A percentile compares a stretch with the other conserved stretches of the same genome.
Evolutionary conservation across 2,329 filamentous ascomycete genomes (phyloP).

Genomic region (Talaromyces rugulosus): DNA sequence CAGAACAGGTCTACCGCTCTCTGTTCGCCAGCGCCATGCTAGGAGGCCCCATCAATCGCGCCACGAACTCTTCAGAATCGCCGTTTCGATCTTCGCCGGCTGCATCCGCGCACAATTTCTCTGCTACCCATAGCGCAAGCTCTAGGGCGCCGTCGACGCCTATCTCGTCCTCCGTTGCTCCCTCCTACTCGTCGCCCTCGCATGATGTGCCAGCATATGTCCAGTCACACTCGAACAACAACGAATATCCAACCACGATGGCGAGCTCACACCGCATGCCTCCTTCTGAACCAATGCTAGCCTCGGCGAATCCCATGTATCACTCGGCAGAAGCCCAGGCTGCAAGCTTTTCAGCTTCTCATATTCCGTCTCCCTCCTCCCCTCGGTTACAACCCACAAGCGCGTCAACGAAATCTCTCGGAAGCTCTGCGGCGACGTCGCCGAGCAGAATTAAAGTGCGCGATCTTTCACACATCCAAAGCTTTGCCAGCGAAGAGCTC

Average conservation of each 20-base stretch:
- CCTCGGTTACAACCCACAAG: constrained; percentile 44
- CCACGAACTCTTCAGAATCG: constrained; percentile 28
- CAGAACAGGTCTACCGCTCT: constrained; percentile 67
- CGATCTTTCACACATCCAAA: constrained; percentile 87
- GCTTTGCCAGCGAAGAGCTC: constrained; percentile 74
- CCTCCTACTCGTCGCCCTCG: constrained; percentile 24
- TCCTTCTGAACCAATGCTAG: not conserved
- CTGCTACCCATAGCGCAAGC: constrained; percentile 20
- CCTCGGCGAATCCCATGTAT: constrained; percentile 3
- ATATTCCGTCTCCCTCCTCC: constrained; percentile 38
- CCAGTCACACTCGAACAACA: constrained; percentile 23
- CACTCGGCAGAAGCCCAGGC: constrained; percentile 2
- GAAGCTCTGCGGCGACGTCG: constrained; percentile 41
- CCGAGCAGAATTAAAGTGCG: constrained; percentile 71
- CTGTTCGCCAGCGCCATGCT: constrained; percentile 56
- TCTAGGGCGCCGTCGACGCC: constrained; percentile 30
- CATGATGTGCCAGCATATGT: constrained; percentile 35
- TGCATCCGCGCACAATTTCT: constrained; percentile 17
- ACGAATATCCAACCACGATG: constrained; percentile 14
- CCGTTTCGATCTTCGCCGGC: constrained; percentile 29
- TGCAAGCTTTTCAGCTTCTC: constrained; percentile 3
- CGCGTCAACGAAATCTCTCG: constrained; percentile 40
- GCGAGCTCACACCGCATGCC: not conserved
- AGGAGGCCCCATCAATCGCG: constrained; percentile 39
- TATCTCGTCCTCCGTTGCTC: constrained; percentile 33